Base-by-base conservation (phyloP, 208 protist genomes). In the Trypanosomatidae sp. region DNA sequence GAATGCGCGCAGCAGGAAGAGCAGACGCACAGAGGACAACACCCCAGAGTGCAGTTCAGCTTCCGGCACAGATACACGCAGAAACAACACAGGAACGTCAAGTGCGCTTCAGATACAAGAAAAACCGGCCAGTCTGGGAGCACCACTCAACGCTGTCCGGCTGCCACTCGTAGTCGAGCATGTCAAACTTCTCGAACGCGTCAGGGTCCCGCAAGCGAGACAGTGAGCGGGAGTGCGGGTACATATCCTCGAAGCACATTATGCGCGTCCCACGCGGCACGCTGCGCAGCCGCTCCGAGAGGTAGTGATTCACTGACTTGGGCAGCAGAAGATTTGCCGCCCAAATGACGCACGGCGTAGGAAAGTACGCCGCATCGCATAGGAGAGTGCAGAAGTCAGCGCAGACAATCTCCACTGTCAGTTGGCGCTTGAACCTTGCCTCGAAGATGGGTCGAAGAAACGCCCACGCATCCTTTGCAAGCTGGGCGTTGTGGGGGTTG, bases 171-270 rank as follows among this genome's bases (percentile, higher is more conserved):
- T 88, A 95, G 70, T 95, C 91, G 9, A 60, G 46, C 81, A 95
- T 93, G 28, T 78, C 70, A 73, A 95, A 95, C 59, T 75, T 81
- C 33, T 79, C 83, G 53, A 93, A 95, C 6, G 87, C 88, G 49
- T 95, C 91, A 0, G 91, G 88, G 77, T 95, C 91, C 7, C 91
- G 86, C 7, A 88, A 36, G 17, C 56, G 69, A 0, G 88, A 82
- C 1, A 95, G 78, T 3, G 80, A 82, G 47, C 91, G 87, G 17
- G 76, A 71, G 68, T 95, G 91, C 2, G 91, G 91, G 56, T 93
- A 95, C 30, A 95, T 50, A 56, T 95, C 91, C 36, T 92, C 86
- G 36, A 93, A 88, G 72, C 85, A 90, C 17, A 95, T 69, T n/a
- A 95, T 83, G 58, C 88, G 91, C 52, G 88, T 85, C 52, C 89